Percentiles rank a stretch among this genome's conserved stretches.
phyloP scores from a whole-genome alignment of 495 filamentous ascomycete species.

The Emericellopsis terricola region DNA sequence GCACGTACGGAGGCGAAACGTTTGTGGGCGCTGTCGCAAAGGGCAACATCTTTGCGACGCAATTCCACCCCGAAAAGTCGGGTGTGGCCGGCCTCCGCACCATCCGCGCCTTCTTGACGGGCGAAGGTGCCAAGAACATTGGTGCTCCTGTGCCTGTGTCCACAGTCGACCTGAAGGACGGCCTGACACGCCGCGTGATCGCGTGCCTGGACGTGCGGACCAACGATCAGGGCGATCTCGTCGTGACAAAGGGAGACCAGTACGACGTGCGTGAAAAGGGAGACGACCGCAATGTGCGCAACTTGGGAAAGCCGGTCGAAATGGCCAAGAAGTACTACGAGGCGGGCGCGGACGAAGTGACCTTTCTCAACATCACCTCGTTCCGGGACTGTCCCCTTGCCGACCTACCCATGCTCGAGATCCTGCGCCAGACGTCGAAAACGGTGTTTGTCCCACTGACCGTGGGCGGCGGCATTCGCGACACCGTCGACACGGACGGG shows the following conservation, averaged over 20 bases:
- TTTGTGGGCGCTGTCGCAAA: conserved; percentile 84
- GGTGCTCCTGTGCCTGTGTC: conserved; percentile 6
- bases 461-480: conserved; percentile 85
- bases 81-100: conserved; percentile 73
- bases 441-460: conserved; percentile 97
- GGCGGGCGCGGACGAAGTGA: conserved; percentile 90
- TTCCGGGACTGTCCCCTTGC: conserved; percentile 87
- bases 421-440: conserved; percentile 66
- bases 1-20: conserved; percentile 68
- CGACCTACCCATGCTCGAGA: conserved; percentile 91
- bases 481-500: conserved; percentile 81
- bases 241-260: conserved; percentile 96
- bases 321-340: conserved; percentile 91
- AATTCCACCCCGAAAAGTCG: conserved; percentile 97
- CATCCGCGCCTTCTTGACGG: conserved; percentile 68
- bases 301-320: conserved; percentile 90
- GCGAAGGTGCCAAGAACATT: conserved; percentile 30
- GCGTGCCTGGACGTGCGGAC: conserved; percentile 91
- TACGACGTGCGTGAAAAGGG: conserved; percentile 97
- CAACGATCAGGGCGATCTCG: conserved; percentile 90
- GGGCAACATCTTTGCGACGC: conserved; percentile 73
- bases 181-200: conserved; percentile 77
- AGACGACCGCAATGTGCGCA: conserved; percentile 60
- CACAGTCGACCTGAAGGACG: conserved; percentile 20
- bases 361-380: conserved; percentile 93